These are phyloP conservation scores for Monotropa hypopitys DNA, from an alignment of 179 eudicot species.

Conservation along the genomic window DNA sequence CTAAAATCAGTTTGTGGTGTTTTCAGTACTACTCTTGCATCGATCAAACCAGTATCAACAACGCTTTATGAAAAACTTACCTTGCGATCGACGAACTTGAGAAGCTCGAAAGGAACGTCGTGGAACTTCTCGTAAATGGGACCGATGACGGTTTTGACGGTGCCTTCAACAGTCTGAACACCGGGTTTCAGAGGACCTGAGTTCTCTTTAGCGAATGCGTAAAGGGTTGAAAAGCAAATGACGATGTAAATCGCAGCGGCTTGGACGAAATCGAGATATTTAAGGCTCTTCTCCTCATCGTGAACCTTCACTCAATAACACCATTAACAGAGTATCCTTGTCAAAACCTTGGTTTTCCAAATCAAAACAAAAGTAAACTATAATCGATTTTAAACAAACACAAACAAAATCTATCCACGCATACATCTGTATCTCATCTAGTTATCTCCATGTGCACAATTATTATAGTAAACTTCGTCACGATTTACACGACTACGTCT, in stretches of 20 bases:
- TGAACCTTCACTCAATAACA: neutral
- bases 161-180: conserved; percentile 33
- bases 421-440: no score
- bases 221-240: conserved; percentile 26
- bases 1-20: no score
- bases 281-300: conserved; percentile 18
- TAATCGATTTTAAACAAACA: neutral
- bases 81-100: conserved; percentile 46
- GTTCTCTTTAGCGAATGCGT: conserved; percentile 37
- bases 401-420: neutral
- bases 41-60: no score
- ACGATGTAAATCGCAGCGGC: conserved; percentile 22
- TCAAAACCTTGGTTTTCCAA: neutral
- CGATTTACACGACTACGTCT: no score
- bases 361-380: neutral
- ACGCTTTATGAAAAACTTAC: conserved; percentile 10
- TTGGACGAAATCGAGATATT: conserved; percentile 24
- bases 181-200: conserved; percentile 39
- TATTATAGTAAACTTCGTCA: no score
- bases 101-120: conserved; percentile 35
- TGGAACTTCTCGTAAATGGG: conserved; percentile 40
- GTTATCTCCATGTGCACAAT: no score
- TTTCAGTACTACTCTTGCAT: no score
- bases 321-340: neutral
- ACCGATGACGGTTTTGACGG: conserved; percentile 34